Evolutionary conservation across 805 yeast genomes (phyloP).

Genomic region (Metschnikowia shivogae): DNA sequence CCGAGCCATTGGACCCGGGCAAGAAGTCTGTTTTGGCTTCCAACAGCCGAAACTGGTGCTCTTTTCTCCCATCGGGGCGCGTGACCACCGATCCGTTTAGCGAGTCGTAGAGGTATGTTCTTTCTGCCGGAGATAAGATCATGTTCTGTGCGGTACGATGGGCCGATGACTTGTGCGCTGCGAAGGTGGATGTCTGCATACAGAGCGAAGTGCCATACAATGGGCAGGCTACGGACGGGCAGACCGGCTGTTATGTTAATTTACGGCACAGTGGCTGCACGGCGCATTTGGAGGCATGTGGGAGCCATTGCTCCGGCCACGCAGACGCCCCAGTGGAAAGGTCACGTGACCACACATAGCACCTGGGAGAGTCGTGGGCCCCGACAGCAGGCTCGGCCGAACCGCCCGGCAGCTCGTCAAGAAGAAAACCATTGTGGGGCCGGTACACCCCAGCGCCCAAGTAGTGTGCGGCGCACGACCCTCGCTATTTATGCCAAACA

Average conservation of each 20-base stretch:
- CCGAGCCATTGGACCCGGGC: constrained; percentile 89
- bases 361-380: too few species aligned
- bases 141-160: constrained; percentile 25
- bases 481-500: not conserved
- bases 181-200: not conserved
- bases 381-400: too few species aligned
- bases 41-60: constrained; percentile 76
- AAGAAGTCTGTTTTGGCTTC: constrained; percentile 78
- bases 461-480: not conserved
- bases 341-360: too few species aligned
- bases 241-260: too few species aligned
- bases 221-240: not conserved
- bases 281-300: too few species aligned
- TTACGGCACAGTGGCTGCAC: too few species aligned
- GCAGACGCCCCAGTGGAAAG: too few species aligned
- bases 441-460: not conserved
- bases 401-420: too few species aligned
- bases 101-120: constrained; percentile 73
- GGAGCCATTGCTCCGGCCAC: too few species aligned
- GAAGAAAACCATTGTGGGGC: too few species aligned
- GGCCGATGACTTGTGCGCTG: constrained; percentile 4
- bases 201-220: too few species aligned
- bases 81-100: constrained; percentile 54
- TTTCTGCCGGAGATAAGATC: constrained; percentile 73
- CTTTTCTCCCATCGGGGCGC: constrained; percentile 82